Percentiles rank a stretch among this genome's conserved stretches.
These are phyloP conservation scores for Linum lewisii DNA, from an alignment of 345 rosid species.

Conservation along the genomic window DNA sequence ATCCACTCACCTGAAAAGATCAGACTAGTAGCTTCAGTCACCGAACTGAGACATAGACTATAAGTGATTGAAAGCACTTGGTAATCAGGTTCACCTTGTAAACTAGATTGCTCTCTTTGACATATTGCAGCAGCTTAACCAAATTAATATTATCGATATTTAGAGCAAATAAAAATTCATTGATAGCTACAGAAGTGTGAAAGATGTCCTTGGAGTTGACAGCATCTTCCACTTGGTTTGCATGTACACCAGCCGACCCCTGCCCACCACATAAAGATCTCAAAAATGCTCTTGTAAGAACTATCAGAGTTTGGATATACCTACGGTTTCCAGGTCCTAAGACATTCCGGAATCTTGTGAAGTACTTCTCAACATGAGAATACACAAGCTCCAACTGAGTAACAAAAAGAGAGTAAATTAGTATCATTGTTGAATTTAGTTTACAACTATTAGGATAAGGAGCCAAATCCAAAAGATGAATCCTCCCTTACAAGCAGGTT, in stretches of 20 bases:
- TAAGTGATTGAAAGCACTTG: slow-evolving; percentile 8
- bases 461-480: no score
- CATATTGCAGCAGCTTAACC: slow-evolving; percentile 61
- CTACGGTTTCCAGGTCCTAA: slow-evolving; percentile 91
- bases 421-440: background rate
- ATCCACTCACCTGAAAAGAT: slow-evolving; percentile 57
- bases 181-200: slow-evolving; percentile 60
- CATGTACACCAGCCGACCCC: slow-evolving; percentile 18
- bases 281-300: slow-evolving; percentile 57
- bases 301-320: slow-evolving; percentile 77
- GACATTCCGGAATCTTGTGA: slow-evolving; percentile 52
- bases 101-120: slow-evolving; percentile 72
- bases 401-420: slow-evolving; percentile 10
- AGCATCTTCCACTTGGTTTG: slow-evolving; percentile 25
- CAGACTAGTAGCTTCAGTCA: slow-evolving; percentile 4
- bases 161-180: slow-evolving; percentile 72
- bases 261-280: slow-evolving; percentile 35
- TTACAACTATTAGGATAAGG: background rate
- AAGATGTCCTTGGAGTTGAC: slow-evolving; percentile 21
- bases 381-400: slow-evolving; percentile 66
- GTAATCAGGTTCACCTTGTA: slow-evolving; percentile 55
- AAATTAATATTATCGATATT: slow-evolving; percentile 85
- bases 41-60: slow-evolving; percentile 10
- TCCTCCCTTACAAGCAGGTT: no score
- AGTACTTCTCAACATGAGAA: slow-evolving; percentile 50